Evolutionary conservation across 169 alveolate species (phyloP).

Genomic region (Haemoproteus tartakovskyi): DNA sequence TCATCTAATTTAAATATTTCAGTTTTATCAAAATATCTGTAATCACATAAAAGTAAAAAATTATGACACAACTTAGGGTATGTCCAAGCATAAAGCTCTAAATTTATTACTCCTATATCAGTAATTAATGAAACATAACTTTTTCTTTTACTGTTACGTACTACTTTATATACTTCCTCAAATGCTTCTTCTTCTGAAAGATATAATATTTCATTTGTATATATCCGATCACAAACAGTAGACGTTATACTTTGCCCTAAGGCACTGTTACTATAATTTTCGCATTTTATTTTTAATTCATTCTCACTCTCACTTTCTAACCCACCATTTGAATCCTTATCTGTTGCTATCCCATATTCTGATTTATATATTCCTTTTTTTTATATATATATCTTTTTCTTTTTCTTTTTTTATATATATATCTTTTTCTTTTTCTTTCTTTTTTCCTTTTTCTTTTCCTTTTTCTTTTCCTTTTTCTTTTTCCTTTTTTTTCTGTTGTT

Average conservation of each 20-base stretch:
- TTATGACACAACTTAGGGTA: constrained; percentile 61
- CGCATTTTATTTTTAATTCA: constrained; percentile 64
- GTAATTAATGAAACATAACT: constrained; percentile 61
- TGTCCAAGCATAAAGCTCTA: constrained; percentile 27
- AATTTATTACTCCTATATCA: constrained; percentile 57
- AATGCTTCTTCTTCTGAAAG: constrained; percentile 37
- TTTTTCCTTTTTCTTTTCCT: not conserved
- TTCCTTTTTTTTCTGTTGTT: constrained; percentile 8
- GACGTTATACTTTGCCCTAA: constrained; percentile 63
- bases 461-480: constrained; percentile 3
- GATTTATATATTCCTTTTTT: not conserved
- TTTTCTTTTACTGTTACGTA: constrained; percentile 34
- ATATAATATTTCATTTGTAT: constrained; percentile 23
- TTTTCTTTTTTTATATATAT: not conserved
- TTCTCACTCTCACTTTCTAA: constrained; percentile 37
- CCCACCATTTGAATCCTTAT: not conserved
- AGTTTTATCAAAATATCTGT: constrained; percentile 54
- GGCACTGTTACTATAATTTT: constrained; percentile 56
- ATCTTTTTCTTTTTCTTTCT: not conserved
- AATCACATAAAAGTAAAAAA: constrained; percentile 51
- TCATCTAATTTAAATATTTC: constrained; percentile 51
- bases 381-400: not conserved
- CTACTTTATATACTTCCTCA: constrained; percentile 29
- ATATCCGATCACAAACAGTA: constrained; percentile 41
- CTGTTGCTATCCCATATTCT: not conserved